Base-by-base conservation (phyloP, 805 yeast species). In the Hermanozyma aechmeae region DNA sequence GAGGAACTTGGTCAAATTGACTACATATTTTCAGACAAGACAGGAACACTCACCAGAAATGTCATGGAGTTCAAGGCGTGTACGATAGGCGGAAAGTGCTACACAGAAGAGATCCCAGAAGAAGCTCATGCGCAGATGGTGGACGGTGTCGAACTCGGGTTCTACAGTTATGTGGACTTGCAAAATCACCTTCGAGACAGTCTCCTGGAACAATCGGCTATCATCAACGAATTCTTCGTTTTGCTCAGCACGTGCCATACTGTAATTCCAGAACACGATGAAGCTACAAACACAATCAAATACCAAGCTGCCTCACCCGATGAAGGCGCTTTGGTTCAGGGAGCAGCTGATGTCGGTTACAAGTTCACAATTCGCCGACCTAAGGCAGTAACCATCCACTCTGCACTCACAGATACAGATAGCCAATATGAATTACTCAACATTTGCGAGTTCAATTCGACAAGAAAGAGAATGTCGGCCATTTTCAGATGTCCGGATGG, bases 271-370 rank as follows among this genome's bases (percentile, higher is more conserved):
- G 98, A 92, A 52, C 61, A 71, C 13, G 68, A 67, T 35, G 76
- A 66, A 1, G 62, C 61, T 32, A 48, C 53, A 3, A 83, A 81
- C 0, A 42, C 66, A 3, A 77, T 92, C 38, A 87, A 84, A 51
- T 92, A 93, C 52, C 99, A 92, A 57, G 98, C 99, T 1, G 96
- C 98, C 0, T 87, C 97, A 0, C 98, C 98, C 0, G 99, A 92
- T 60, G 98, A 93, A 62, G 98, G 98, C 29, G 99, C 99, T 0
- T 65, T 92, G 37, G 99, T 92, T 2, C 86, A 87, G 45, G 99
- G 99, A 34, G 97, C 95, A 12, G 92, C 96, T 0, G 66, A 65
- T 46, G 60, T 89, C 26, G 97, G 96, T 0, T 92, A 80, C 50
- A 76, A 70, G 38, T 93, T 92, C 51, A 70, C 73, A 6, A 75